A percentile compares a stretch with the other conserved stretches of the same genome.
Evolutionary conservation across 495 filamentous ascomycete species (phyloP).

Genomic region (Tuber calosporum): DNA sequence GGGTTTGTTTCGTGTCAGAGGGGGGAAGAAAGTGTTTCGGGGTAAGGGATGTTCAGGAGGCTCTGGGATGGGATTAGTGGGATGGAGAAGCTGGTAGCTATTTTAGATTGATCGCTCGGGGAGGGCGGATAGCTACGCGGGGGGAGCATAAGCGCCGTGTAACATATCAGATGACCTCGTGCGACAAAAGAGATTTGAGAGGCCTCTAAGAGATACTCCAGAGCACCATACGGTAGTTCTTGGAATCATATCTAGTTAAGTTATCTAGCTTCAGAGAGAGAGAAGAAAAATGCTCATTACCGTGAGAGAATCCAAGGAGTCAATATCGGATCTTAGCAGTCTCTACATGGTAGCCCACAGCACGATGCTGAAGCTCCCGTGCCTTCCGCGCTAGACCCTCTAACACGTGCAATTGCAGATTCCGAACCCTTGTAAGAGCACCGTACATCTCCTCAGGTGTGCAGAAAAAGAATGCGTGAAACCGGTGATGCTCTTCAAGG

Average conservation of each 20-base stretch:
- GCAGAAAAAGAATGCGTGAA: neutral
- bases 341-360: neutral
- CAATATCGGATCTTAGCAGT: neutral
- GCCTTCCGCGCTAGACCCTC: neutral
- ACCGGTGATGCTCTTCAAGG: neutral
- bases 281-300: neutral
- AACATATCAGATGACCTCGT: neutral
- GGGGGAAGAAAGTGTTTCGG: neutral
- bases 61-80: neutral
- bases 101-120: neutral
- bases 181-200: neutral
- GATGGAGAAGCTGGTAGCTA: neutral
- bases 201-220: neutral
- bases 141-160: neutral
- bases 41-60: neutral
- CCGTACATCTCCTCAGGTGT: neutral
- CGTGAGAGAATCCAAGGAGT: neutral
- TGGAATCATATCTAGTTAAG: neutral
- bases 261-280: neutral
- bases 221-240: neutral
- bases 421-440: neutral
- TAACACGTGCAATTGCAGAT: neutral
- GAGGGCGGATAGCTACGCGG: neutral
- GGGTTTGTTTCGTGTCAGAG: neutral
- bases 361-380: neutral